Conservation (phyloP, 1,284 basidiomycete genomes). For the Dichomitus squalens region DNA sequence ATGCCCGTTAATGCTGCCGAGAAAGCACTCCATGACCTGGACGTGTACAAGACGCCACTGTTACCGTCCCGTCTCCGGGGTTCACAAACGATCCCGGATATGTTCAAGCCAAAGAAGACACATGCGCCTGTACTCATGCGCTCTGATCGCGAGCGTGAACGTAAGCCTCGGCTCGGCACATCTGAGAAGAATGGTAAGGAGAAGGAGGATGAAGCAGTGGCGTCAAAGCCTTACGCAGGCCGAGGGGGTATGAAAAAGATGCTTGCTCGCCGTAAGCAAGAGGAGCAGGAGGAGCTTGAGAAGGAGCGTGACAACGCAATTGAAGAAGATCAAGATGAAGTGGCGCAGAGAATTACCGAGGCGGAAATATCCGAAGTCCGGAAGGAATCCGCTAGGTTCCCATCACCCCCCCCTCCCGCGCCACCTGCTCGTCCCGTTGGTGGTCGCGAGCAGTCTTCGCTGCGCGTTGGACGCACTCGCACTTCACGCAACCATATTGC, state of each 20-base stretch:
- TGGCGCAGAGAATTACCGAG: constrained; percentile 32
- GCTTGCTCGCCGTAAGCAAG: constrained; percentile 53
- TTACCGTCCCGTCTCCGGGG: constrained; percentile 67
- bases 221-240: constrained; percentile 66
- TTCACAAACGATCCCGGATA: constrained; percentile 53
- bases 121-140: constrained; percentile 60
- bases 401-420: constrained; percentile 23
- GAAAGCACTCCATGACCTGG: constrained; percentile 66
- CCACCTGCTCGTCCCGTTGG: constrained; percentile 19
- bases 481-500: constrained; percentile 54
- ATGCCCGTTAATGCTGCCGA: constrained; percentile 54
- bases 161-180: constrained; percentile 39
- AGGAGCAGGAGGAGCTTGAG: constrained; percentile 38
- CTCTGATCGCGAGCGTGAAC: constrained; percentile 32
- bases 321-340: constrained; percentile 32
- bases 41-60: constrained; percentile 76
- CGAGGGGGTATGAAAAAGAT: constrained; percentile 75
- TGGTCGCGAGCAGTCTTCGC: constrained; percentile 48
- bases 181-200: constrained; percentile 32
- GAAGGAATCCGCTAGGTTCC: constrained; percentile 21
- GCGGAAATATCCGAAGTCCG: neutral
- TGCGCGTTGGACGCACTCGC: constrained; percentile 66
- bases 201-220: constrained; percentile 34
- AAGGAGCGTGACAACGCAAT: constrained; percentile 39
- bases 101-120: constrained; percentile 62